Evolutionary conservation across 2,329 filamentous ascomycete species (phyloP).

Genomic region (Ophiostoma tasmaniense): DNA sequence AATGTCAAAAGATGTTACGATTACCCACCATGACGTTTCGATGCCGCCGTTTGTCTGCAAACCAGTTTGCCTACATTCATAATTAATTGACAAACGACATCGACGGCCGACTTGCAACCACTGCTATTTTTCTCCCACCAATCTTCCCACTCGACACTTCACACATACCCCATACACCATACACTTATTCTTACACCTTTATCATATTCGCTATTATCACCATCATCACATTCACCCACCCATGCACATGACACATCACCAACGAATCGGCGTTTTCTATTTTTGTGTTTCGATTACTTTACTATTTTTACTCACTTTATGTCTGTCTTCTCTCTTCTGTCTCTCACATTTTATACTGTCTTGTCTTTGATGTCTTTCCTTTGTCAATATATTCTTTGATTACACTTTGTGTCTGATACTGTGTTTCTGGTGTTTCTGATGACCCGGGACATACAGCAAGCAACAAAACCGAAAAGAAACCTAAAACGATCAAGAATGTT

Average conservation of each 20-base stretch:
- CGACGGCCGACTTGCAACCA: neutral
- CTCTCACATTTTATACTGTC: neutral
- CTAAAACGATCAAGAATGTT: neutral
- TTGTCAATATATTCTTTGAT: constrained; percentile 1
- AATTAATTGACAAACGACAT: neutral
- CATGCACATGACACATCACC: constrained; percentile 27
- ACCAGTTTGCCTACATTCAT: neutral
- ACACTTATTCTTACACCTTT: neutral
- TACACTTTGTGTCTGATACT: constrained; percentile 19
- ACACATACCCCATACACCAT: constrained; percentile 1
- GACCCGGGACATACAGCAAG: neutral
- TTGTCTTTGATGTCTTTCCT: constrained; percentile 5
- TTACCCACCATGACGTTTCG: neutral
- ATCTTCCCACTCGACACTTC: neutral
- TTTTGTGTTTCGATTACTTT: constrained; percentile 24
- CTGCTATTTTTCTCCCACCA: neutral
- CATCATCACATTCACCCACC: constrained; percentile 16
- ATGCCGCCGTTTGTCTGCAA: neutral
- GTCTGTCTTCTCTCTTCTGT: neutral
- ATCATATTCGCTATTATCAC: neutral
- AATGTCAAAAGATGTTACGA: neutral
- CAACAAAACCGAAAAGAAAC: neutral
- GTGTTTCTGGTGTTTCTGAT: neutral
- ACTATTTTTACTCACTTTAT: neutral
- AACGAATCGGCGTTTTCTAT: constrained; percentile 26